Base-by-base conservation (phyloP, 2,329 filamentous ascomycete species). In the Exophiala viscosa region DNA sequence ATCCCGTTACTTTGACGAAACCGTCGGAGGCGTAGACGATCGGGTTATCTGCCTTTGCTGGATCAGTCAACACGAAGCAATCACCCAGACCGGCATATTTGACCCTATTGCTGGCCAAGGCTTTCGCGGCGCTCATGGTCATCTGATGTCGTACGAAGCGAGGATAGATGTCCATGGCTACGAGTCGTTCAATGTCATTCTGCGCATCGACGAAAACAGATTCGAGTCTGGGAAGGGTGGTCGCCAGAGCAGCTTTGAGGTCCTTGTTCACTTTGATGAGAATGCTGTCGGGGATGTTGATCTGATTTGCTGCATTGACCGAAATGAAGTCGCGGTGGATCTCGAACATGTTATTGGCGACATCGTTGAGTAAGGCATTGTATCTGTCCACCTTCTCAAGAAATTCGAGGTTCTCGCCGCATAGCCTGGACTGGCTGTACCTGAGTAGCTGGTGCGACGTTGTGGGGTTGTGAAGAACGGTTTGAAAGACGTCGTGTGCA, bases 51-150 rank as follows among this genome's bases (percentile, higher is more conserved):
- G 72, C 69, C 39, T 70, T 69, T 0, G 49, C 60, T 10, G 78
- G 77, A 59, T 83, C 76, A 0, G 77, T 81, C 13, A 84, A 63
- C 50, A 79, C 81, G 58, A 84, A 84, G 17, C 80, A 79, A 44
- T 80, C 74, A 7, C 79, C 81, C 0, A 85, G 70, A 0, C 82
- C 82, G 2, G 76, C 75, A 48, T 77, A 83, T 53, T 63, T 68
- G 18, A 45, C 69, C 3, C 47, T 47, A 17, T 51, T 20, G 4
- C 69, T 64, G 2, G 74, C 69, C 2, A 82, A 63, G 1, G 78
- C 74, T 34, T 69, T 65, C 3, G 70, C 70, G 3, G 76, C 75
- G 45, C 73, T 74, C 28, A 72, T 64, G 1, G 73, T 74, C 48
- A 81, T 66, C 60, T 81, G 78, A 49, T 76, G 70, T 48, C 75